Conservation (phyloP, 2,329 filamentous ascomycete genomes). For the Venturia carpophila region DNA sequence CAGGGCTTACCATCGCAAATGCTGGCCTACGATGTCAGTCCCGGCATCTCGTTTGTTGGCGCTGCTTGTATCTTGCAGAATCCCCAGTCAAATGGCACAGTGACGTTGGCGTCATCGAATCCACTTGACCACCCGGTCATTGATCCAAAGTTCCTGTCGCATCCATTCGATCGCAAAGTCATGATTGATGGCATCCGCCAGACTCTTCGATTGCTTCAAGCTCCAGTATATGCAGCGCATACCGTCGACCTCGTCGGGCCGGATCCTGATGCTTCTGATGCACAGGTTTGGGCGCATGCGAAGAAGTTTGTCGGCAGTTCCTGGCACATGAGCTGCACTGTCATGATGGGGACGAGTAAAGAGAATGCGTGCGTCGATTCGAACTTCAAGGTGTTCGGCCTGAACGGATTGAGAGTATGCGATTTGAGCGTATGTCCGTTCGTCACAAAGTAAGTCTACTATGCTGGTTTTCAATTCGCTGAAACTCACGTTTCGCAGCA, state of each 20-base stretch:
- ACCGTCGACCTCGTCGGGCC: slow-evolving; percentile 34
- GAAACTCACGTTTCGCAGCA: not conserved
- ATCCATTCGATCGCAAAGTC: slow-evolving; percentile 47
- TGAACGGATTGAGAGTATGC: slow-evolving; percentile 34
- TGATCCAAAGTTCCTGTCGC: slow-evolving; percentile 41
- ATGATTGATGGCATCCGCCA: slow-evolving; percentile 44
- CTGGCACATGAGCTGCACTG: slow-evolving; percentile 52
- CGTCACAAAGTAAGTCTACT: slow-evolving; percentile 24
- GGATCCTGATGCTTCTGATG: slow-evolving; percentile 43
- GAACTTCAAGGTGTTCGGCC: slow-evolving; percentile 32
- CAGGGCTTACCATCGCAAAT: slow-evolving; percentile 5
- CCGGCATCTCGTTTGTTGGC: slow-evolving; percentile 4
- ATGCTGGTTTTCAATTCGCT: not conserved
- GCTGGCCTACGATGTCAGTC: not conserved
- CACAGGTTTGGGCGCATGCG: slow-evolving; percentile 45
- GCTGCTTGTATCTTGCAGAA: slow-evolving; percentile 13
- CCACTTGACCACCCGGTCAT: slow-evolving; percentile 40
- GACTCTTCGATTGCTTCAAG: slow-evolving; percentile 34
- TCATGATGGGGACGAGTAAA: slow-evolving; percentile 46
- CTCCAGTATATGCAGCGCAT: slow-evolving; percentile 39
- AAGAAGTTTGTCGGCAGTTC: slow-evolving; percentile 38
- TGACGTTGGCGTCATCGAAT: slow-evolving; percentile 47
- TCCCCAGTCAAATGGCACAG: slow-evolving; percentile 35
- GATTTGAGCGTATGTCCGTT: slow-evolving; percentile 39
- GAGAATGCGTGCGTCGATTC: slow-evolving; percentile 35